Evolutionary conservation across 108 stramenopile species (phyloP).

Genomic region (Seminavis robusta): DNA sequence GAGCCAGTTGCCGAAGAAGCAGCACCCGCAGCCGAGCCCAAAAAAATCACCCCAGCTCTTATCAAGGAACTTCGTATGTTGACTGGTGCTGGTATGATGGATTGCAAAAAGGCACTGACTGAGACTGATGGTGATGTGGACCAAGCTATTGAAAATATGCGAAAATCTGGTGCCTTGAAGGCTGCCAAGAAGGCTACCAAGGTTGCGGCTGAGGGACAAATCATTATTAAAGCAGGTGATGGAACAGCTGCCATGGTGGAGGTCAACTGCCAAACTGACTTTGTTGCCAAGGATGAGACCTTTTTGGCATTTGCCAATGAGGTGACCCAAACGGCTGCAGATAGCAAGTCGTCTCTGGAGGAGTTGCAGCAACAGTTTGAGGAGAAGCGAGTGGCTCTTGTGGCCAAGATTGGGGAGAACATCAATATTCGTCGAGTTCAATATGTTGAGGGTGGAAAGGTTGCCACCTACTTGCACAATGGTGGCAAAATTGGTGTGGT

Average conservation of each 20-base stretch:
- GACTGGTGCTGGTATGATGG: slow-evolving; percentile 87
- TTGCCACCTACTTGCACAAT: slow-evolving; percentile 76
- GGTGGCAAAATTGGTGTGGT: slow-evolving; percentile 64
- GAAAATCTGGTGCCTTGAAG: slow-evolving; percentile 75
- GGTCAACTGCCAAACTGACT: slow-evolving; percentile 89
- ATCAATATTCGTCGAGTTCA: slow-evolving; percentile 69
- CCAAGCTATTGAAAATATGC: slow-evolving; percentile 67
- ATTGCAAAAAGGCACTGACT: slow-evolving; percentile 79
- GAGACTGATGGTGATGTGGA: slow-evolving; percentile 77
- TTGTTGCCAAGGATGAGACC: slow-evolving; percentile 47
- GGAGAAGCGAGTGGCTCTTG: no score
- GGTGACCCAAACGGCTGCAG: no score
- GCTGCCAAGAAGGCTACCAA: slow-evolving; percentile 83
- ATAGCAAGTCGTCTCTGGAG: no score
- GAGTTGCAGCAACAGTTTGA: no score
- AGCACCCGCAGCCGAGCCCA: slow-evolving; percentile 12
- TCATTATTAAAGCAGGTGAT: slow-evolving; percentile 38
- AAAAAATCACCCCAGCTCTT: slow-evolving; percentile 45
- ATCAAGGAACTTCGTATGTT: slow-evolving; percentile 72
- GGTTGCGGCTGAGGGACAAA: slow-evolving; percentile 75
- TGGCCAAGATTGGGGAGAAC: slow-evolving; percentile 81
- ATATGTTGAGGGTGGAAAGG: slow-evolving; percentile 31
- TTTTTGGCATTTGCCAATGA: neutral
- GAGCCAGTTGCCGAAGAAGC: no score
- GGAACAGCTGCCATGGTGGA: slow-evolving; percentile 79